Conservation (phyloP, 768 basidiomycete species). For the Mrakia frigida region DNA sequence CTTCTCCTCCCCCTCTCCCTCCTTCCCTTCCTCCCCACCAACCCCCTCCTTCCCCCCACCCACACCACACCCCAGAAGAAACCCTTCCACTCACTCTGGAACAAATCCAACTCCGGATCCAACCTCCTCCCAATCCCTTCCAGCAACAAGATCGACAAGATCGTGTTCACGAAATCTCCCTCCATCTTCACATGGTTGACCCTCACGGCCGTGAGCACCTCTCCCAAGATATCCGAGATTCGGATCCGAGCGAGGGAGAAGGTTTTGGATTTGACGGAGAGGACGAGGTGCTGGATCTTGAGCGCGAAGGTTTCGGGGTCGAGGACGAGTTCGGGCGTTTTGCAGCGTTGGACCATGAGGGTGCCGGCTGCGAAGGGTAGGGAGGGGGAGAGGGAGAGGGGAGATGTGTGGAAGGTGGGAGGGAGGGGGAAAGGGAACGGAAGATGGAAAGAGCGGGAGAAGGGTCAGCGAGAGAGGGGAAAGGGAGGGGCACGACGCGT, state of each 20-base stretch:
- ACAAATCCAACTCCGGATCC: constrained; percentile 86
- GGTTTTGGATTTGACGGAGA: constrained; percentile 90
- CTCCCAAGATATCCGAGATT: constrained; percentile 84
- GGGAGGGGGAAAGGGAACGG: too few species aligned
- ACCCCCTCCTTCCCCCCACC: constrained; percentile 49
- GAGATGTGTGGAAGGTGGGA: neutral
- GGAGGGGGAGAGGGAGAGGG: too few species aligned
- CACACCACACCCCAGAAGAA: constrained; percentile 82
- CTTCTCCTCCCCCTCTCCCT: too few species aligned
- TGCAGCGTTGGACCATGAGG: constrained; percentile 93
- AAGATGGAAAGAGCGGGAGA: neutral
- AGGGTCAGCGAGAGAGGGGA: neutral
- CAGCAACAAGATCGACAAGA: constrained; percentile 83
- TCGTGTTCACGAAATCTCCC: constrained; percentile 96
- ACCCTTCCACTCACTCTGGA: constrained; percentile 92
- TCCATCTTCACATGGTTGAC: constrained; percentile 97
- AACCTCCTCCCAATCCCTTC: constrained; percentile 94
- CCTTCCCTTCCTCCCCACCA: neutral
- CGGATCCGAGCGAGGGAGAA: constrained; percentile 92
- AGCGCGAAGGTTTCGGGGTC: constrained; percentile 94
- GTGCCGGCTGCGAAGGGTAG: constrained; percentile 61
- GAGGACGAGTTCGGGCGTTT: constrained; percentile 79
- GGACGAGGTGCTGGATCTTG: constrained; percentile 93
- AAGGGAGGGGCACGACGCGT: neutral
- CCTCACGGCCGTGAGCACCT: constrained; percentile 79